phyloP scores from a whole-genome alignment of 768 basidiomycete species.

The Tulasnella sp. region DNA sequence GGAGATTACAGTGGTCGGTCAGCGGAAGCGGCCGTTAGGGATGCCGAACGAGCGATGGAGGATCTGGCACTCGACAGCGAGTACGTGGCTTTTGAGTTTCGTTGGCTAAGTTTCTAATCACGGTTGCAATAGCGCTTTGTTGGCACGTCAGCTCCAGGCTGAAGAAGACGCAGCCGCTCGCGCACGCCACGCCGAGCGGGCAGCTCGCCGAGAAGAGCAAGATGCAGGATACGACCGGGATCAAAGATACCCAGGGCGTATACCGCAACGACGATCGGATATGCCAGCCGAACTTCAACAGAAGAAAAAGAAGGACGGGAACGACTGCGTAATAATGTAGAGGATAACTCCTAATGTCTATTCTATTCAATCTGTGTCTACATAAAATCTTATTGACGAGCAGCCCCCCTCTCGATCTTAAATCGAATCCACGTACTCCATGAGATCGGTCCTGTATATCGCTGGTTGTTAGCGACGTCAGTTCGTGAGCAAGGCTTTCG shows the following conservation, averaged over 20 bases:
- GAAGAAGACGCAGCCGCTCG: conserved; percentile 67
- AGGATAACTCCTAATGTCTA: neutral
- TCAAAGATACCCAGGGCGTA: conserved; percentile 11
- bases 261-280: conserved; percentile 16
- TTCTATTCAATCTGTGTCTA: neutral
- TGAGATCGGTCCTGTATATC: conserved; percentile 24
- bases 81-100: neutral
- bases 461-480: neutral
- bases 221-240: neutral
- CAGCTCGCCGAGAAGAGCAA: neutral
- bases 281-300: neutral
- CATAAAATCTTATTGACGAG: neutral
- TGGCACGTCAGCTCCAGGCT: conserved; percentile 77
- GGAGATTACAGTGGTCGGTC: conserved; percentile 80
- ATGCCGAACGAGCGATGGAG: conserved; percentile 46
- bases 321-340: conserved; percentile 32
- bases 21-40: conserved; percentile 64
- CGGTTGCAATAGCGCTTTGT: conserved; percentile 53
- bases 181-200: conserved; percentile 32
- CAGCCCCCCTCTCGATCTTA: neutral
- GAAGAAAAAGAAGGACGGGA: conserved; percentile 9
- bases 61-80: conserved; percentile 1
- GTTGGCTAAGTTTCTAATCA: neutral
- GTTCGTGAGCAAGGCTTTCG: neutral
- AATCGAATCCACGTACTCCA: conserved; percentile 19